Evolutionary conservation across 306 rosid genomes (phyloP).

Genomic region (Vachellia collinsii): DNA sequence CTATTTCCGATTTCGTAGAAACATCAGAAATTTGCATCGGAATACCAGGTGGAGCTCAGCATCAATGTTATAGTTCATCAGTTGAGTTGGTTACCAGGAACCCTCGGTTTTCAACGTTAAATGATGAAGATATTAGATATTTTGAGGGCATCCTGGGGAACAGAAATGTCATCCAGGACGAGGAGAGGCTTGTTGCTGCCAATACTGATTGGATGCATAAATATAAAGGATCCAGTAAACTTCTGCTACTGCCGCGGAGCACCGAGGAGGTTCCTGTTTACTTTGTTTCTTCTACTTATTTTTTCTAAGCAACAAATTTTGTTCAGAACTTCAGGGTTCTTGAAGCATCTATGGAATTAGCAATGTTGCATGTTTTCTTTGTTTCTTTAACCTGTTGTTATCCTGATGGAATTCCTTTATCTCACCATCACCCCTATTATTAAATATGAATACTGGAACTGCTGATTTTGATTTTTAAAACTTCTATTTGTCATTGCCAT

Average conservation of each 20-base stretch:
- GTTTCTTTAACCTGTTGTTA: conserved; percentile 1
- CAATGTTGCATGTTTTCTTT: conserved; percentile 21
- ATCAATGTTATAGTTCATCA: conserved; percentile 51
- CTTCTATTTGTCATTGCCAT: background rate
- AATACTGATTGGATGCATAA: conserved; percentile 93
- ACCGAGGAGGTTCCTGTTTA: conserved; percentile 73
- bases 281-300: background rate
- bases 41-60: conserved; percentile 35
- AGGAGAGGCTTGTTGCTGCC: conserved; percentile 70
- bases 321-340: conserved; percentile 18
- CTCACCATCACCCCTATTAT: background rate
- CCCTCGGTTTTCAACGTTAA: conserved; percentile 60
- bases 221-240: conserved; percentile 81
- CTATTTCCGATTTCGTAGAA: conserved; percentile 33
- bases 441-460: background rate
- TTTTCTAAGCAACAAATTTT: conserved; percentile 13
- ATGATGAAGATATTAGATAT: conserved; percentile 66
- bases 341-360: conserved; percentile 6
- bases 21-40: conserved; percentile 37
- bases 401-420: background rate
- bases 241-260: conserved; percentile 71
- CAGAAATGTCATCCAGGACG: conserved; percentile 80
- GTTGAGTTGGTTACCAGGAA: conserved; percentile 55
- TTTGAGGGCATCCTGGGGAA: conserved; percentile 71
- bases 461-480: background rate